A percentile compares a stretch with the other conserved stretches of the same genome.
These are phyloP conservation scores for Micractinium sp. DNA, from an alignment of 139 green algal species.

Conservation along the genomic window DNA sequence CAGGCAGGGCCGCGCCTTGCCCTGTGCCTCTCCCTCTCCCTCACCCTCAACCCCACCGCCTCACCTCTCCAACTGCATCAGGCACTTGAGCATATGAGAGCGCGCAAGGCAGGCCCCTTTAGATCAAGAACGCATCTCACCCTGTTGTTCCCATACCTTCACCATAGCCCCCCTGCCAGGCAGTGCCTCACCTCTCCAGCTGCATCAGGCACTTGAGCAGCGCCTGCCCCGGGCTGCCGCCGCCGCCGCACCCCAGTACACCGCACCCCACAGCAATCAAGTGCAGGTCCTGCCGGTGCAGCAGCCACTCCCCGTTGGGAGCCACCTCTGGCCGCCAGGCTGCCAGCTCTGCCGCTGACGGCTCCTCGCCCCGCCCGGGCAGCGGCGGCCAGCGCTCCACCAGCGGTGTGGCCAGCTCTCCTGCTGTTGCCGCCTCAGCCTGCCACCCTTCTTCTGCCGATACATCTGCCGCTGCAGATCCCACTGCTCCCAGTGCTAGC, in stretches of 20 bases:
- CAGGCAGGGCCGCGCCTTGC: no score
- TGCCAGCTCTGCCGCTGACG: not conserved
- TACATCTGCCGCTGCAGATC: no score
- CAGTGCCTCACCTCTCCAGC: slow-evolving; percentile 15
- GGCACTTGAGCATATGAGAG: no score
- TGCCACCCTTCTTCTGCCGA: not conserved
- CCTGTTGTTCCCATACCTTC: no score
- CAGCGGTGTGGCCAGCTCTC: no score
- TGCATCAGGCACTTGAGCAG: slow-evolving; percentile 43
- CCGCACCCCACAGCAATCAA: slow-evolving; percentile 38
- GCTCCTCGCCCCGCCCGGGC: slow-evolving; percentile 3
- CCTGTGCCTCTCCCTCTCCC: no score
- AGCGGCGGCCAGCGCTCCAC: slow-evolving; percentile 15
- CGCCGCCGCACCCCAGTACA: slow-evolving; percentile 52
- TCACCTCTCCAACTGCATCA: no score
- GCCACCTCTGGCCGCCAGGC: slow-evolving; percentile 25
- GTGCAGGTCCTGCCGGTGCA: slow-evolving; percentile 27
- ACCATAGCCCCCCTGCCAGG: no score
- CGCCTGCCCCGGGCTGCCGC: slow-evolving; percentile 42
- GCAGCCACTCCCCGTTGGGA: slow-evolving; percentile 8
- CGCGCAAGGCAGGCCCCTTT: no score
- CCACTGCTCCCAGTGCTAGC: not conserved
- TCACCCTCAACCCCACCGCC: no score
- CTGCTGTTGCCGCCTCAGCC: not conserved
- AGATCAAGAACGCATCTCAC: not conserved